Conservation (phyloP, 495 filamentous ascomycete genomes). For the Viridothelium virens region DNA sequence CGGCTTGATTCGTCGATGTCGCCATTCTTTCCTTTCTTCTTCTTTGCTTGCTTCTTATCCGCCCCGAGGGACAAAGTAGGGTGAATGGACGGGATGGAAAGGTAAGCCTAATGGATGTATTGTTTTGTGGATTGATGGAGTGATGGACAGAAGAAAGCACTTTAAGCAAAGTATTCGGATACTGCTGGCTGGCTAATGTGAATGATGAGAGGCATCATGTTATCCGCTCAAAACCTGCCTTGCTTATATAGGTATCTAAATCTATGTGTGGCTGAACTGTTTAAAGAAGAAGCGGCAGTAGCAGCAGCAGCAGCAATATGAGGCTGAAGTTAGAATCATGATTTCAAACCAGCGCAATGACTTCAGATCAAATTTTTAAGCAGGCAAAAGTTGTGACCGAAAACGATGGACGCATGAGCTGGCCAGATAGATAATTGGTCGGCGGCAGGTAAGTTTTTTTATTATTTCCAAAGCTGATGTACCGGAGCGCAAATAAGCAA, state of each 20-base stretch:
- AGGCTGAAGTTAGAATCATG: neutral
- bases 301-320: neutral
- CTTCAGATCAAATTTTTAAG: neutral
- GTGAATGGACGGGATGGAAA: neutral
- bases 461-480: neutral
- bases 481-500: neutral
- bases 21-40: neutral
- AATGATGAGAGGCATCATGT: neutral
- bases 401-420: neutral
- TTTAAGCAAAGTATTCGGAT: neutral
- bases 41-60: neutral
- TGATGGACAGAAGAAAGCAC: neutral
- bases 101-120: neutral
- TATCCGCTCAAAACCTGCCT: neutral
- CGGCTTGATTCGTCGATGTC: constrained; percentile 36
- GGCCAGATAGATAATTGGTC: neutral
- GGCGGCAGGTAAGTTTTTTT: neutral
- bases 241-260: neutral
- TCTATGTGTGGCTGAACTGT: neutral
- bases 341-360: neutral
- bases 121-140: neutral
- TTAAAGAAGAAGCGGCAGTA: neutral
- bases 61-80: neutral
- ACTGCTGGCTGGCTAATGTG: neutral
- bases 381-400: neutral